These are phyloP conservation scores for Candida silvatica DNA, from an alignment of 805 yeast genomes.

Conservation along the genomic window DNA sequence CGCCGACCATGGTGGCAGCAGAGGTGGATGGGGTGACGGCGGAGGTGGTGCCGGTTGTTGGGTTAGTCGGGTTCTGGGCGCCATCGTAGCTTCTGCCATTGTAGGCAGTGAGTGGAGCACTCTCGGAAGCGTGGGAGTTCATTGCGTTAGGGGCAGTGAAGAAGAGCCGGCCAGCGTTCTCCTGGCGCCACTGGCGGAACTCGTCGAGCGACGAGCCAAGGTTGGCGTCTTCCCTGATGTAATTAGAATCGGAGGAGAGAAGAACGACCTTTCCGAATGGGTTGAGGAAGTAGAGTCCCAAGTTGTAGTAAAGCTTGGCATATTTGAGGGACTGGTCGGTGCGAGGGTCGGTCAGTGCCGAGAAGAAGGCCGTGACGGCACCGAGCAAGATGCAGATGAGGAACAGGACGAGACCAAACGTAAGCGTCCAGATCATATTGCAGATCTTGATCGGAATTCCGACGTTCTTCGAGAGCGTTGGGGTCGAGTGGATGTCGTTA, in stretches of 20 bases:
- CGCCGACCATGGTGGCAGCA: background rate
- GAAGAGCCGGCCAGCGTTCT: conserved; percentile 68
- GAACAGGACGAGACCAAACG: conserved; percentile 62
- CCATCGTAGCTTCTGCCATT: background rate
- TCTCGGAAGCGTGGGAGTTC: conserved; percentile 1
- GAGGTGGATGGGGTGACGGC: background rate
- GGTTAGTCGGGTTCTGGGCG: background rate
- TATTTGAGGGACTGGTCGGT: conserved; percentile 48
- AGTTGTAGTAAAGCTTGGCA: conserved; percentile 45
- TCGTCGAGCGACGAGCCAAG: conserved; percentile 83
- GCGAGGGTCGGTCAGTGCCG: conserved; percentile 35
- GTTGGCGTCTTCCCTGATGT: conserved; percentile 77
- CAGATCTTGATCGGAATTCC: conserved; percentile 56
- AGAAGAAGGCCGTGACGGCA: conserved; percentile 33
- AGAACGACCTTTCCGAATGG: conserved; percentile 92
- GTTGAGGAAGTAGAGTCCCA: conserved; percentile 64
- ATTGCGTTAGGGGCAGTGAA: conserved; percentile 52
- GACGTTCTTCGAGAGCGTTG: conserved; percentile 39
- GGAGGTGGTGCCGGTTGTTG: background rate
- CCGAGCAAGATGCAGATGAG: conserved; percentile 44
- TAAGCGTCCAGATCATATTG: conserved; percentile 63
- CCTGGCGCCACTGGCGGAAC: conserved; percentile 81
- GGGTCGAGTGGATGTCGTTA: conserved; percentile 81
- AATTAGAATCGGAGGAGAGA: conserved; percentile 68
- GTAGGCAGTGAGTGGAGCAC: background rate